These are phyloP conservation scores for Pleurotus sapidus DNA, from an alignment of 768 basidiomycete species.

Conservation along the genomic window DNA sequence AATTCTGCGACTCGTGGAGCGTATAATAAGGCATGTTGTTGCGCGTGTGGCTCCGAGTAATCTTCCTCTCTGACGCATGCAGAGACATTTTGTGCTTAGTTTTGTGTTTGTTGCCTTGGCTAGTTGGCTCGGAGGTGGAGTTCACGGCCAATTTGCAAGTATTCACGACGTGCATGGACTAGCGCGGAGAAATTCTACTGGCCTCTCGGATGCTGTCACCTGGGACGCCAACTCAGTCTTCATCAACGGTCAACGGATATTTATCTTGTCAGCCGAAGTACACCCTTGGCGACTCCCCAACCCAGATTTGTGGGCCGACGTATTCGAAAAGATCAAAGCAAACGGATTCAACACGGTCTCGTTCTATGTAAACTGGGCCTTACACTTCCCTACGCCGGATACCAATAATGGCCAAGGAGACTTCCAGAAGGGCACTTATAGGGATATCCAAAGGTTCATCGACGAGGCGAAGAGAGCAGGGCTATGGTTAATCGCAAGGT, in stretches of 20 bases:
- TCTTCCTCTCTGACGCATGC: no score
- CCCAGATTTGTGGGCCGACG: constrained; percentile 52
- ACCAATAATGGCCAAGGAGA: constrained; percentile 44
- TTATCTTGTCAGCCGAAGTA: constrained; percentile 60
- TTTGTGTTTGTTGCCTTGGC: no score
- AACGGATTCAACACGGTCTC: constrained; percentile 62
- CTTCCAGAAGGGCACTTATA: constrained; percentile 45
- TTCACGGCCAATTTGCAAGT: no score
- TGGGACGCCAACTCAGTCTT: constrained; percentile 63
- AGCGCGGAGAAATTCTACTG: constrained; percentile 33
- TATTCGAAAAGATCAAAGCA: constrained; percentile 62
- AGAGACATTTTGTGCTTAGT: no score
- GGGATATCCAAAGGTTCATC: constrained; percentile 51
- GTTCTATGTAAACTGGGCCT: constrained; percentile 59
- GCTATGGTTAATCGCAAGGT: constrained; percentile 56
- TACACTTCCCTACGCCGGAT: constrained; percentile 45
- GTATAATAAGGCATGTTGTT: no score
- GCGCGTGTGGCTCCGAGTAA: no score
- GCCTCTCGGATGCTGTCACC: constrained; percentile 44
- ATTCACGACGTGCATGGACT: background rate
- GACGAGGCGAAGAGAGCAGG: constrained; percentile 50
- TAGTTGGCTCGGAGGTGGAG: no score
- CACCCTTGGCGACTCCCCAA: constrained; percentile 58
- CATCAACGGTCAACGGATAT: constrained; percentile 53
- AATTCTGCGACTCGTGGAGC: no score